A percentile compares a stretch with the other conserved stretches of the same genome.
phyloP scores from a whole-genome alignment of 139 green algal genomes.

The Picochlorum sp. region DNA sequence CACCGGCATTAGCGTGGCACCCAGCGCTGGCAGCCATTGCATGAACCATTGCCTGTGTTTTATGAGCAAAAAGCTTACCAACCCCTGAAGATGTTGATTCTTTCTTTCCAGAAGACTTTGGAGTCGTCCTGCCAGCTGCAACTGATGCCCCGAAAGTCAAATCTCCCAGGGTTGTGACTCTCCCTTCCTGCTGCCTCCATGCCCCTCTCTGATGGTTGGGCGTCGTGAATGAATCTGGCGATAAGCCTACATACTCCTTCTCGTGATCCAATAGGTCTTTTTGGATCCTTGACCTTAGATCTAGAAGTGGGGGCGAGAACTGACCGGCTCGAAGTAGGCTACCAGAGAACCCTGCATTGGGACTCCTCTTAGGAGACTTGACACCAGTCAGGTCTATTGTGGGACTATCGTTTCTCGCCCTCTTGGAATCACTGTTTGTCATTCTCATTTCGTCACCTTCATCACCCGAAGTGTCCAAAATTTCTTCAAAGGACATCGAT shows the following conservation, averaged over 20 bases:
- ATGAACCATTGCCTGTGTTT: background rate
- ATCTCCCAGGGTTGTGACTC: background rate
- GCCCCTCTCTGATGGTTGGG: background rate
- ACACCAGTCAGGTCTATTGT: too few relatives aligned
- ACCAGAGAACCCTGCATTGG: too few relatives aligned
- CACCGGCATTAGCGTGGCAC: background rate
- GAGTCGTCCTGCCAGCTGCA: constrained; percentile 3
- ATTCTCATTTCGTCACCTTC: background rate
- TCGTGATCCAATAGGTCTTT: too few relatives aligned
- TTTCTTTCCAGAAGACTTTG: background rate
- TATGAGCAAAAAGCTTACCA: background rate
- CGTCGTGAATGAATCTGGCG: too few relatives aligned
- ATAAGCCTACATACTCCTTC: too few relatives aligned
- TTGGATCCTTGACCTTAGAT: too few relatives aligned
- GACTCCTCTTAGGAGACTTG: too few relatives aligned
- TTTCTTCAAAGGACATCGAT: background rate
- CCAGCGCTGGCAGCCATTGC: background rate
- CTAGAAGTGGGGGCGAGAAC: too few relatives aligned
- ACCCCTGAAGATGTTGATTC: background rate
- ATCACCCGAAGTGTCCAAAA: background rate
- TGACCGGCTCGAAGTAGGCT: too few relatives aligned
- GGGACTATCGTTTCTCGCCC: too few relatives aligned
- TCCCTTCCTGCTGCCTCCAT: background rate
- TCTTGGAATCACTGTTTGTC: too few relatives aligned
- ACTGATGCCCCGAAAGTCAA: constrained; percentile 4